phyloP scores from a whole-genome alignment of 805 yeast genomes.

The Priceomyces castillae region DNA sequence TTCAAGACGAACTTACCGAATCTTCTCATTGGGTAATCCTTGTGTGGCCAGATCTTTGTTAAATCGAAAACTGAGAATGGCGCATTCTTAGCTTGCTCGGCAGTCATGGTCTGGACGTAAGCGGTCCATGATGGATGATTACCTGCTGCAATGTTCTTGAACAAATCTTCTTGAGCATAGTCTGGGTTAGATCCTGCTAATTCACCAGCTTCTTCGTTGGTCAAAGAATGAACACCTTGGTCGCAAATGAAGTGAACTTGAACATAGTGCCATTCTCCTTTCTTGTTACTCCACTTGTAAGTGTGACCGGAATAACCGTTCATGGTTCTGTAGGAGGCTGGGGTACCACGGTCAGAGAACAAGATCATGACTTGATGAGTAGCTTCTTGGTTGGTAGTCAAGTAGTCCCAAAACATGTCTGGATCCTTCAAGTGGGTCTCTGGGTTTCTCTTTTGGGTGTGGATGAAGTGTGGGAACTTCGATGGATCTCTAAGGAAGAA shows the following conservation, averaged over 20 bases:
- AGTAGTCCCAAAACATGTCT: slow-evolving; percentile 82
- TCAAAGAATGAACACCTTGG: slow-evolving; percentile 55
- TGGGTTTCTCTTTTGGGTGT: slow-evolving; percentile 86
- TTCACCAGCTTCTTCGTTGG: slow-evolving; percentile 64
- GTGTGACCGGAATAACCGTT: slow-evolving; percentile 85
- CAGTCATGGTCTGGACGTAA: slow-evolving; percentile 83
- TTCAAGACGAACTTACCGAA: slow-evolving; percentile 78
- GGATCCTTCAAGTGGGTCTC: slow-evolving; percentile 77
- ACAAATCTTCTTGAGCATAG: slow-evolving; percentile 75
- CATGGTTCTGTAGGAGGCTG: slow-evolving; percentile 72
- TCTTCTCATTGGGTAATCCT: slow-evolving; percentile 79
- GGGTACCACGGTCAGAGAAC: slow-evolving; percentile 83
- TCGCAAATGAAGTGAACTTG: slow-evolving; percentile 72
- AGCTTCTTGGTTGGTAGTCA: slow-evolving; percentile 70
- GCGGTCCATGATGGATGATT: slow-evolving; percentile 82
- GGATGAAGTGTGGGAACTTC: slow-evolving; percentile 85
- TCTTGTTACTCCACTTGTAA: slow-evolving; percentile 72
- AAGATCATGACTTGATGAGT: slow-evolving; percentile 70
- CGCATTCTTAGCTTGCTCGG: slow-evolving; percentile 68
- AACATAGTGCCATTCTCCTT: slow-evolving; percentile 75
- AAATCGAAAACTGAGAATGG: slow-evolving; percentile 85
- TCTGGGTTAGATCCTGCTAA: slow-evolving; percentile 80
- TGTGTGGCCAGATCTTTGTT: slow-evolving; percentile 92
- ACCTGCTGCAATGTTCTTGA: slow-evolving; percentile 73
- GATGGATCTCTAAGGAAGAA: slow-evolving; percentile 83